Percentiles rank a stretch among this genome's conserved stretches.
phyloP scores from a whole-genome alignment of 2,329 filamentous ascomycete genomes.

The Cytospora leucostoma region DNA sequence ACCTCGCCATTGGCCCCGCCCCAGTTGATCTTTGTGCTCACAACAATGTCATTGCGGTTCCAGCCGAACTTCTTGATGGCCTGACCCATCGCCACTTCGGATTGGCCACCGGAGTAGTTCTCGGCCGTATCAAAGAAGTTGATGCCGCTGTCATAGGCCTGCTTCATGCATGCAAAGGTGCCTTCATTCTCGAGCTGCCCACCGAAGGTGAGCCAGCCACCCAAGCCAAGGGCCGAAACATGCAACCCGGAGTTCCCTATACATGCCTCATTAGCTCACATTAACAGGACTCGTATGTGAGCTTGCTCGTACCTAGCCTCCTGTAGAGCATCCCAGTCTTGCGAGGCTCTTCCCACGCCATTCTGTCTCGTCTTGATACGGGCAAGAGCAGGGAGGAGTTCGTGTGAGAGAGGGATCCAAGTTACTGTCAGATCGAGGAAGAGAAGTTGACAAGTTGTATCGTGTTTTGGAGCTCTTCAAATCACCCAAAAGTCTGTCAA shows the following conservation, averaged over 20 bases:
- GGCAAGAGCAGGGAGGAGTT: too few relatives aligned
- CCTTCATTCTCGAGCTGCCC: constrained; percentile 44
- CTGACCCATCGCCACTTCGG: constrained; percentile 64
- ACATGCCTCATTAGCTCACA: constrained; percentile 3
- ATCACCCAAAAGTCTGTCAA: background rate
- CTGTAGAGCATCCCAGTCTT: constrained; percentile 49
- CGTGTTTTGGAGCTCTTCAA: background rate
- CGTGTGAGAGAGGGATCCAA: background rate
- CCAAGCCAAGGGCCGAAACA: constrained; percentile 72
- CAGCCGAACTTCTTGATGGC: constrained; percentile 63
- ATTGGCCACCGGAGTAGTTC: constrained; percentile 60
- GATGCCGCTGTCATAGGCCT: constrained; percentile 60
- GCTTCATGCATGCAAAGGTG: constrained; percentile 63
- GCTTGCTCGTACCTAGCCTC: constrained; percentile 31
- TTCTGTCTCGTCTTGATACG: constrained; percentile 30
- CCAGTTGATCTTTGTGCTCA: constrained; percentile 67
- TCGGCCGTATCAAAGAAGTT: constrained; percentile 67
- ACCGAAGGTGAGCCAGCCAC: constrained; percentile 65
- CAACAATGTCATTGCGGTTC: constrained; percentile 62
- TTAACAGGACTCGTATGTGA: background rate
- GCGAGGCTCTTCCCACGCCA: constrained; percentile 47
- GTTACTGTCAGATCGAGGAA: background rate
- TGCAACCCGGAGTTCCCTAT: constrained; percentile 62
- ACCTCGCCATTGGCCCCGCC: constrained; percentile 62
- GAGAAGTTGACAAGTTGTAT: background rate